Conservation (phyloP, 2,329 filamentous ascomycete genomes). For the Cladosporium sphaerospermum region DNA sequence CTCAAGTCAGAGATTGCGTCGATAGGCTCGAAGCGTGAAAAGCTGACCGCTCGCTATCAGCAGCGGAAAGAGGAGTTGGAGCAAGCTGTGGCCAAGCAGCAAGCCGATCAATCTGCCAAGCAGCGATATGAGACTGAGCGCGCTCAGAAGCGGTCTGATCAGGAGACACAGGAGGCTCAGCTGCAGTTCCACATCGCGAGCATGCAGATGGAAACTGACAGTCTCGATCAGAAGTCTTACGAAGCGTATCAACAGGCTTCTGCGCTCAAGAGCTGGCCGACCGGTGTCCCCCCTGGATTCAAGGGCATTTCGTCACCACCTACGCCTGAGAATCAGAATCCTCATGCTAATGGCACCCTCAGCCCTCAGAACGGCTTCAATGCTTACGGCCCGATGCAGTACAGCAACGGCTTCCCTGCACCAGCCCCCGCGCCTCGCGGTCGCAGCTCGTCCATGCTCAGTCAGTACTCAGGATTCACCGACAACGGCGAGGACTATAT, state of each 20-base stretch:
- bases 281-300: slow-evolving; percentile 15
- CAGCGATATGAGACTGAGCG: slow-evolving; percentile 30
- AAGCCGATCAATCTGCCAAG: slow-evolving; percentile 37
- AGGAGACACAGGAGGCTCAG: slow-evolving; percentile 35
- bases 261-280: slow-evolving; percentile 23
- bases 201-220: slow-evolving; percentile 31
- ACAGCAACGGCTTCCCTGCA: slow-evolving; percentile 12
- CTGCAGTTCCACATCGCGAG: slow-evolving; percentile 34
- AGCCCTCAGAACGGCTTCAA: slow-evolving; percentile 17
- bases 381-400: slow-evolving; percentile 15
- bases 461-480: slow-evolving; percentile 46
- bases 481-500: slow-evolving; percentile 32
- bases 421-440: slow-evolving; percentile 30
- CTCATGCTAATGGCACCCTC: slow-evolving; percentile 40
- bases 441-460: slow-evolving; percentile 48
- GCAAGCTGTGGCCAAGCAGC: slow-evolving; percentile 64
- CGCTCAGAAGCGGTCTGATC: slow-evolving; percentile 19
- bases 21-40: slow-evolving; percentile 63
- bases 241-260: slow-evolving; percentile 34
- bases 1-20: slow-evolving; percentile 59
- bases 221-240: slow-evolving; percentile 35
- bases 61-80: slow-evolving; percentile 69
- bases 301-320: slow-evolving; percentile 34
- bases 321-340: slow-evolving; percentile 56
- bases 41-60: slow-evolving; percentile 62